Evolutionary conservation across 2,329 filamentous ascomycete species (phyloP), one percentile per base, ranked within the genome.

Genomic region (Paecilomyces dactylethromorphus): DNA sequence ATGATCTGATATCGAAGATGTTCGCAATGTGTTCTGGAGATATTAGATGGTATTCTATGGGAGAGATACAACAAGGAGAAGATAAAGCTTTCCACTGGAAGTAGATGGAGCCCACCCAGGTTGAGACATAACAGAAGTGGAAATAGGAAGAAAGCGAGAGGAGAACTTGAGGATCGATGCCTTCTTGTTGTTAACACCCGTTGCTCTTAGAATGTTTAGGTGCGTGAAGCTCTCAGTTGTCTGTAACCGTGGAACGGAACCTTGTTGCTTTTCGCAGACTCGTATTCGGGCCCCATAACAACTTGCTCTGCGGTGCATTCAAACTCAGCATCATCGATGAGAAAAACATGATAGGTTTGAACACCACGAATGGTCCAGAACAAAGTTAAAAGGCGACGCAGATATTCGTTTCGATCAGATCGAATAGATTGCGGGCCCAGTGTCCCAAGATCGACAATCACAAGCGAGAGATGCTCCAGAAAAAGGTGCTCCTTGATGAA

Each of bases 401-500:
- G 54, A 39, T 63, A 67, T 15, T 39, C 59, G 21, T 58, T 62
- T 50, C 26, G 8, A 7, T 24, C 3, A 51, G 22, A 11, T 22
- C 49, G 11, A 15, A 7, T 12, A 51, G 35, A 2, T 18, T 24
- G 21, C 3, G 50, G 24, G 35, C 55, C 35, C 45, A 59, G 54
- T 10, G 55, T 56, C 18, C 64, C 65, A 21, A 62, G 53, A 21
- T 68, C 67, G 10, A 68, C 57, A 31, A 68, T 58, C 7, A 52
- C 62, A 6, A 69, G 45, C 1, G 64, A 66, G 2, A 69, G 60
- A 24, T 57, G 56, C 5, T 60, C 15, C 15, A 69, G 45, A 11
- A 63, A 56, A 56, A 69, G 68, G 54, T 69, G 66, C 49, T 69
- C 66, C 13, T 64, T 66, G 49, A 69, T 67, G 50, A 69, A 69